phyloP scores from a whole-genome alignment of 1,284 basidiomycete species.

The Puccinia novopanici region DNA sequence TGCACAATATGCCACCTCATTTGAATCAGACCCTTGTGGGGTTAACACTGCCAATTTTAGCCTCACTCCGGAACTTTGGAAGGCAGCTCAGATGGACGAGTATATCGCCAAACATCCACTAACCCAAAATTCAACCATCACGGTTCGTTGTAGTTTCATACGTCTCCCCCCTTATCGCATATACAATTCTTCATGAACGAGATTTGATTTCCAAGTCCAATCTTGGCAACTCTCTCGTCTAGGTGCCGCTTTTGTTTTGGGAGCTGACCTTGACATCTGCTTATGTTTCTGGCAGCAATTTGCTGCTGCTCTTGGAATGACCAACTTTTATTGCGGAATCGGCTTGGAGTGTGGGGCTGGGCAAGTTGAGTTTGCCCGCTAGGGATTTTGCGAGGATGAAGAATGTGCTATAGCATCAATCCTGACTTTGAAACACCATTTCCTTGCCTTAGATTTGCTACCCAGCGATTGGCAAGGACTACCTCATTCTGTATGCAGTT shows the following conservation, averaged over 20 bases:
- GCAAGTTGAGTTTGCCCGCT: constrained; percentile 7
- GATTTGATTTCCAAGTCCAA: neutral
- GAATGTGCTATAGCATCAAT: neutral
- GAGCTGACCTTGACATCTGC: neutral
- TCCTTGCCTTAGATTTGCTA: constrained; percentile 31
- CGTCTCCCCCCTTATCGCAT: neutral
- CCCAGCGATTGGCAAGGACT: constrained; percentile 47
- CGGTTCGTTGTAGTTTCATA: neutral
- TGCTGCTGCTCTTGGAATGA: constrained; percentile 20
- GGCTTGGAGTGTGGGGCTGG: constrained; percentile 22
- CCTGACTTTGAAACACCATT: neutral
- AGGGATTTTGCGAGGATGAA: neutral
- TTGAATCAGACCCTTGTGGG: constrained; percentile 24
- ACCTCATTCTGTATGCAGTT: constrained; percentile 37
- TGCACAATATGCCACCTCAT: neutral
- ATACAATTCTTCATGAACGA: neutral
- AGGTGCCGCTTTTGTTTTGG: neutral
- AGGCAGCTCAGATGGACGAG: constrained; percentile 17
- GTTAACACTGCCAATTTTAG: constrained; percentile 5
- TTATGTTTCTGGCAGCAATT: constrained; percentile 32
- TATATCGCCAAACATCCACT: constrained; percentile 23
- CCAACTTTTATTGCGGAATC: constrained; percentile 41
- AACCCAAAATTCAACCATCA: constrained; percentile 11
- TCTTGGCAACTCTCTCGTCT: neutral
- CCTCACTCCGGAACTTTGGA: constrained; percentile 31